phyloP scores from a whole-genome alignment of 306 rosid genomes.

The Prunus persica region Prunus_persica_NCBIv2 NC_034011.1:18990001-18990500 shows the following conservation, averaged over 20 bases:
- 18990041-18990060: neutral
- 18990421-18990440: conserved; percentile 38
- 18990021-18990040: neutral
- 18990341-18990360: conserved; percentile 34
- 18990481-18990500: conserved; percentile 68
- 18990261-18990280: conserved; percentile 51
- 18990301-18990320: conserved; percentile 40
- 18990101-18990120: neutral
- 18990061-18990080: neutral
- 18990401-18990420: conserved; percentile 27
- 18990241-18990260: conserved; percentile 60
- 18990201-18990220: conserved; percentile 54
- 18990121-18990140: neutral
- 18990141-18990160: neutral
- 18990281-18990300: conserved; percentile 57
- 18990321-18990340: conserved; percentile 36
- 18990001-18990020: neutral
- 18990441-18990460: conserved; percentile 56
- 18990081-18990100: neutral
- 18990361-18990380: neutral
- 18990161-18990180: conserved; percentile 12
- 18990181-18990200: conserved; percentile 41
- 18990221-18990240: conserved; percentile 60
- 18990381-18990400: conserved; percentile 8
- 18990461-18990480: conserved; percentile 57